Conservation (phyloP, 2,329 filamentous ascomycete species). For the Dothidotthia symphoricarpi region DNA sequence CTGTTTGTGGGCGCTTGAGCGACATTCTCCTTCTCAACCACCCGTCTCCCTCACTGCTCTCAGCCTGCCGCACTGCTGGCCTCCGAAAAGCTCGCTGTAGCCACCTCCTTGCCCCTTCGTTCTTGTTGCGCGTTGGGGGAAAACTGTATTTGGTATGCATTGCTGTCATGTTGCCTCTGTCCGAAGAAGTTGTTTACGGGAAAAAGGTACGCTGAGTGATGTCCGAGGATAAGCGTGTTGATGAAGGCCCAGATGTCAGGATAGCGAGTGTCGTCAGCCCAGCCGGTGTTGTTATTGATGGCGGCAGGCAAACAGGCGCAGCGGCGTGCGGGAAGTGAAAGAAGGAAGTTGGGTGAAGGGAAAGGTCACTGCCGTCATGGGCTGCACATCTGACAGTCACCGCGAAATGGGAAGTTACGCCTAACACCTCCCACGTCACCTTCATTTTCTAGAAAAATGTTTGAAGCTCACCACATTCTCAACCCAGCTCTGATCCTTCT, state of each 20-base stretch:
- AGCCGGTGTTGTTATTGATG: constrained; percentile 1
- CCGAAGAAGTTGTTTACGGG: constrained; percentile 9
- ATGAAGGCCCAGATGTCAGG: constrained; percentile 1
- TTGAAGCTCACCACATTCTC: no score
- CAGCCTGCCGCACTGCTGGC: constrained; percentile 16
- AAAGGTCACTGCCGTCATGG: constrained; percentile 1
- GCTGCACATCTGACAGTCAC: constrained; percentile 5
- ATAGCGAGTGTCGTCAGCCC: background rate
- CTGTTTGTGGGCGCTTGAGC: constrained; percentile 26
- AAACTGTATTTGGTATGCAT: constrained; percentile 17
- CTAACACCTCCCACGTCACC: background rate
- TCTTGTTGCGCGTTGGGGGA: constrained; percentile 11
- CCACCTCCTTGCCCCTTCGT: constrained; percentile 25
- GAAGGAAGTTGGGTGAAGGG: background rate
- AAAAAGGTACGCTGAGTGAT: constrained; percentile 18
- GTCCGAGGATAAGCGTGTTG: constrained; percentile 12
- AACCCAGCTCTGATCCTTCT: no score
- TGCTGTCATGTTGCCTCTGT: constrained; percentile 18
- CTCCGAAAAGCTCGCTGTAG: constrained; percentile 25
- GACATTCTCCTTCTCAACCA: constrained; percentile 8
- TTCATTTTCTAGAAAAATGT: background rate
- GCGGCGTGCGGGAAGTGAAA: background rate
- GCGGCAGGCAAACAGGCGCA: background rate
- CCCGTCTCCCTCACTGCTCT: constrained; percentile 1
- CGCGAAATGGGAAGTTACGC: constrained; percentile 1